These are phyloP conservation scores for Cladophialophora psammophila DNA, from an alignment of 2,329 filamentous ascomycete species.

Conservation along the genomic window DNA sequence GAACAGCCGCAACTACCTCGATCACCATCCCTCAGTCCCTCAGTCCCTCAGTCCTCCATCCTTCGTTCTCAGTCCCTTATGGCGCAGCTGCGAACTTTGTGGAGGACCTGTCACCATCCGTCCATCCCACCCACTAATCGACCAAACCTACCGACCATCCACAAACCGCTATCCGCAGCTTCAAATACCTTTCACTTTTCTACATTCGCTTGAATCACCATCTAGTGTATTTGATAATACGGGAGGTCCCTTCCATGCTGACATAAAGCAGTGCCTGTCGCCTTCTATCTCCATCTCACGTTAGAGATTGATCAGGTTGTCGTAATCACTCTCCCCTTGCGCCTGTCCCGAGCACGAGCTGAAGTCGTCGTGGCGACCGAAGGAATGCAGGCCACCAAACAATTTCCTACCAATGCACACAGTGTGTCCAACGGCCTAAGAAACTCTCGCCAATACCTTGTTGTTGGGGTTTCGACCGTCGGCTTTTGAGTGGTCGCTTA, in stretches of 20 bases:
- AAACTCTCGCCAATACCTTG: background rate
- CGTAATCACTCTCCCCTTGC: background rate
- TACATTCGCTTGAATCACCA: background rate
- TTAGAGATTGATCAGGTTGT: background rate
- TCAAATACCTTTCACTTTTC: conserved; percentile 8
- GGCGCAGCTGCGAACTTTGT: no score
- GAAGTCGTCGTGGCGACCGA: conserved; percentile 13
- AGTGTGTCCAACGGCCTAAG: no score
- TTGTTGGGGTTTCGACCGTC: background rate
- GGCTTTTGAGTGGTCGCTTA: conserved; percentile 14
- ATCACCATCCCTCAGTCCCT: background rate
- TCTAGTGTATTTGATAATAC: conserved; percentile 9
- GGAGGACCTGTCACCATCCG: no score
- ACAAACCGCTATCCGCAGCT: background rate
- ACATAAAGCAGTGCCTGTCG: conserved; percentile 13
- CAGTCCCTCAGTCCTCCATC: background rate
- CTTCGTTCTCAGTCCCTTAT: no score
- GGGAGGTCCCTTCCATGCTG: conserved; percentile 10
- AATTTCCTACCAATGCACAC: background rate
- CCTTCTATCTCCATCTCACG: conserved; percentile 8
- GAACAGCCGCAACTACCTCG: background rate
- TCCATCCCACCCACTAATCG: no score
- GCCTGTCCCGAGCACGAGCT: background rate
- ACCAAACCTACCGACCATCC: background rate
- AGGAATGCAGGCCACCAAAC: conserved; percentile 10